Conservation (phyloP, 2,329 filamentous ascomycete species). For the Ophiostoma triangulosporum region DNA sequence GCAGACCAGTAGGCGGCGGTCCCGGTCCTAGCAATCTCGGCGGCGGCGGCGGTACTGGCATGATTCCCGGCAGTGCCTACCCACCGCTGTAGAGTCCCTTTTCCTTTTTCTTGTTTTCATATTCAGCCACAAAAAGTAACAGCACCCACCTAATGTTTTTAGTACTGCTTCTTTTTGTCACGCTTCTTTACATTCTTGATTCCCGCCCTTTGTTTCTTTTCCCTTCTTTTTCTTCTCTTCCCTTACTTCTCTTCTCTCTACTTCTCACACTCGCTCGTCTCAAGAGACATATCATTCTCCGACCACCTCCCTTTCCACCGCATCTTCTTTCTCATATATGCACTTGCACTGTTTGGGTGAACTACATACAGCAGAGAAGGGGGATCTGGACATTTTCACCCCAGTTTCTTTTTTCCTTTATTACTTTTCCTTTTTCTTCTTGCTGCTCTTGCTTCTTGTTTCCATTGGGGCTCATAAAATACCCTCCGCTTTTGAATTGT, state of each 20-base stretch:
- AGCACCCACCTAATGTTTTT: background rate
- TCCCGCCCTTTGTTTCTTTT: no score
- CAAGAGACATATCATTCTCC: no score
- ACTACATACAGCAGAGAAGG: background rate
- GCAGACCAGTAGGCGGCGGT: constrained; percentile 8
- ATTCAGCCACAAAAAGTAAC: background rate
- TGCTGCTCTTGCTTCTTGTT: constrained; percentile 1
- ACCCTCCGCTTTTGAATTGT: background rate
- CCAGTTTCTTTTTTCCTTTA: background rate
- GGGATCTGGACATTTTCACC: background rate
- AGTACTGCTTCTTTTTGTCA: background rate
- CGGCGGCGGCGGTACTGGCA: constrained; percentile 24
- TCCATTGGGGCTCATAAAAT: background rate
- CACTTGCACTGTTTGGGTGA: background rate
- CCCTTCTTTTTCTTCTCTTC: background rate
- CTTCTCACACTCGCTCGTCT: background rate
- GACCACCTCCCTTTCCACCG: background rate
- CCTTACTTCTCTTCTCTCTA: background rate
- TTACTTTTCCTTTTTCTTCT: background rate
- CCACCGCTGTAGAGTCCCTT: constrained; percentile 20
- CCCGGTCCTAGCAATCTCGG: constrained; percentile 13
- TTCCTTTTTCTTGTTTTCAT: background rate
- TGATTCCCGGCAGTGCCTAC: constrained; percentile 42
- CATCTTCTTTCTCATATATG: background rate
- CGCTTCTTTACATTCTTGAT: background rate